Evolutionary conservation across 2,329 filamentous ascomycete genomes (phyloP).

Genomic region (Scleromitrula shiraiana): DNA sequence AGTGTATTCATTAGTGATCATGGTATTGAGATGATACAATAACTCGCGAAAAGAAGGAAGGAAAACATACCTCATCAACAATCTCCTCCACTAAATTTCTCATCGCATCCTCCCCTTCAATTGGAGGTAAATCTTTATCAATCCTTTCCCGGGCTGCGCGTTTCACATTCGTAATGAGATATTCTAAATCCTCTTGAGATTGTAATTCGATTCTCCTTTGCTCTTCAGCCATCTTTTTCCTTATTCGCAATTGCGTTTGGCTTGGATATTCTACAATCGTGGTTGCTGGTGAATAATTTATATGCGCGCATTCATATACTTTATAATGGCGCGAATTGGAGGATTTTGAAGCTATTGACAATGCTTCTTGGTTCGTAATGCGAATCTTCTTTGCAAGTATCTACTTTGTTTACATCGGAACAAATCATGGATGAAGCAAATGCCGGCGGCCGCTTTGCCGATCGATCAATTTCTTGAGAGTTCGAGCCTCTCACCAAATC

Average conservation of each 20-base stretch:
- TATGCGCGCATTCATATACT: too few species aligned
- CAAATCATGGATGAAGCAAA: too few species aligned
- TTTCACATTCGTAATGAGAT: slow-evolving; percentile 62
- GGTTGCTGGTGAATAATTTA: too few species aligned
- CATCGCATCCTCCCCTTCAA: slow-evolving; percentile 51
- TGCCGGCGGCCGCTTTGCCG: too few species aligned
- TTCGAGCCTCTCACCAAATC: too few species aligned
- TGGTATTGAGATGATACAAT: neutral
- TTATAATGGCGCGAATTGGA: too few species aligned
- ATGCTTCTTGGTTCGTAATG: too few species aligned
- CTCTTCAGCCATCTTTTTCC: slow-evolving; percentile 25
- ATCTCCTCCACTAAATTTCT: slow-evolving; percentile 50
- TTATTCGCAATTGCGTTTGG: neutral
- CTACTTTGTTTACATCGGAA: too few species aligned
- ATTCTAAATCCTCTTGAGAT: slow-evolving; percentile 62
- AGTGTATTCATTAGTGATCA: neutral
- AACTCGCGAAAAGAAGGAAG: neutral
- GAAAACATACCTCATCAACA: slow-evolving; percentile 45
- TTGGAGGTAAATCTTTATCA: slow-evolving; percentile 58
- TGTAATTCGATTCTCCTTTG: slow-evolving; percentile 77
- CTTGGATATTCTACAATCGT: too few species aligned
- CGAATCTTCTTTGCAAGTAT: too few species aligned
- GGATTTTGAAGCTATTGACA: too few species aligned
- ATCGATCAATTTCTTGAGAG: too few species aligned
- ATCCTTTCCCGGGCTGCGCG: slow-evolving; percentile 60